These are phyloP conservation scores for Plantago lanceolata DNA, from an alignment of 305 asterid species.

Conservation along the genomic window DNA sequence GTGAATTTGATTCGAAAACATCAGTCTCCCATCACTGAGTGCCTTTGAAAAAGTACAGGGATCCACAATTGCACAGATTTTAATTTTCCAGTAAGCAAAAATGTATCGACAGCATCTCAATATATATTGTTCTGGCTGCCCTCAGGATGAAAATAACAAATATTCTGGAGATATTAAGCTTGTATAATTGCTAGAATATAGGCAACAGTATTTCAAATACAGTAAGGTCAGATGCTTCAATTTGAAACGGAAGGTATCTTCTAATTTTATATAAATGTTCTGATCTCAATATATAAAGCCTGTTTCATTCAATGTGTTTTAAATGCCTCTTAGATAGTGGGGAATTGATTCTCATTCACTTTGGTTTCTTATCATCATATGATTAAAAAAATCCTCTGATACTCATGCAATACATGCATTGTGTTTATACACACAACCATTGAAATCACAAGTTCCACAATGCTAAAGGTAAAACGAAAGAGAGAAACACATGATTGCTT, in stretches of 20 bases:
- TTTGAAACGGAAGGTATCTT: neutral
- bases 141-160: conserved; percentile 3
- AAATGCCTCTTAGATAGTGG: conserved; percentile 2
- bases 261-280: conserved; percentile 2
- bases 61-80: neutral
- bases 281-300: conserved; percentile 6
- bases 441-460: too few species aligned
- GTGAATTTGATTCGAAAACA: conserved; percentile 57
- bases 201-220: conserved; percentile 6
- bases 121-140: conserved; percentile 1
- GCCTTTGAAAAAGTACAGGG: conserved; percentile 1
- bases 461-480: too few species aligned
- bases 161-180: neutral
- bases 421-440: too few species aligned
- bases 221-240: conserved; percentile 17
- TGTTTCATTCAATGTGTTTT: neutral
- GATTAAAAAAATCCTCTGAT: neutral
- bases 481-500: neutral
- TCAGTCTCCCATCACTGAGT: conserved; percentile 9
- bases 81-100: conserved; percentile 15
- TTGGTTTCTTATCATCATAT: neutral
- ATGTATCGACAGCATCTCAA: conserved; percentile 6
- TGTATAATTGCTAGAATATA: neutral
- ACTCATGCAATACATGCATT: too few species aligned
- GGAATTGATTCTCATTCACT: conserved; percentile 3